Base-by-base conservation (phyloP, 805 yeast genomes). In the Zygosaccharomyces bisporus region DNA sequence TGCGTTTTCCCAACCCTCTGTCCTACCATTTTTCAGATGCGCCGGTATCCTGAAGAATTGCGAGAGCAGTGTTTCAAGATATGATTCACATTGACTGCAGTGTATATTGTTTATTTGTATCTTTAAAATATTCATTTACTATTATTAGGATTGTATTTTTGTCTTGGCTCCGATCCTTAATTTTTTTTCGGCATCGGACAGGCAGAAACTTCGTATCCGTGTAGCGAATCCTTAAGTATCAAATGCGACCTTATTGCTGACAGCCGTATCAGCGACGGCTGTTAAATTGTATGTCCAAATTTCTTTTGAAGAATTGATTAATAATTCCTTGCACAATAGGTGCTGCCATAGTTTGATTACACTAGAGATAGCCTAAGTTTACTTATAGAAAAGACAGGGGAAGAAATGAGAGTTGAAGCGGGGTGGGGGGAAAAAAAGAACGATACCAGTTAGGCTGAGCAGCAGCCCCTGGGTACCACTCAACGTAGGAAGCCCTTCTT, bases 401-500 rank as follows among this genome's bases (percentile, higher is more conserved):
- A 27, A 6, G 31, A 27, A 27, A 27, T 27, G 20, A 25, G 21
- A 35, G 13, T 14, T 14, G 13, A n/a, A 36, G n/a, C 14, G 18
- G 20, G 14, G 31, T 24, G 25, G 13, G 29, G 20, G 25, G 20
- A 24, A 14, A 24, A 7, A 36, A 4, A 36, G 23, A 23, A 14
- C 14, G 12, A 9, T 13, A 36, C 12, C n/a, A 18, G 16, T 6
- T 34, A 6, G 25, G 14, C 10, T 13, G 23, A 34, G 10, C 10
- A 20, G 25, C 13, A 6, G 6, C 2, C 21, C 37, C 2, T 25
- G 18, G 31, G 4, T n/a, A 27, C 3, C 4, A 8, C 16, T 34
- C 25, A 79, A 74, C 90, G 89, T 58, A 86, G 74, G 72, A 86
- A 85, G 14, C 95, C 93, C 64, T 86, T 86, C 68, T 86, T 80